These are phyloP conservation scores for Mycosphaerella sp. DNA, from an alignment of 2,329 filamentous ascomycete species.

Conservation along the genomic window DNA sequence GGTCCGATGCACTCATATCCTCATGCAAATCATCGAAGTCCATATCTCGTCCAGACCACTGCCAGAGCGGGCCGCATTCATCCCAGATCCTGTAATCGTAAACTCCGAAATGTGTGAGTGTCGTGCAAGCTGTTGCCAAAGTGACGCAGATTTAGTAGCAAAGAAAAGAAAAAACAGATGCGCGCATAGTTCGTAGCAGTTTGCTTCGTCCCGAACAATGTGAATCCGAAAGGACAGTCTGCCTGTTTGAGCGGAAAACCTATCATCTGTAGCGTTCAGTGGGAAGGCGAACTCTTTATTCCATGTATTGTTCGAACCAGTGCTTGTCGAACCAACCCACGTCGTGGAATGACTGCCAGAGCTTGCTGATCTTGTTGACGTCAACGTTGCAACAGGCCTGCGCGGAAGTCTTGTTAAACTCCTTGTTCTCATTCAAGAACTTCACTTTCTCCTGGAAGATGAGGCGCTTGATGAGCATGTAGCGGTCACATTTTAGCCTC, in stretches of 20 bases:
- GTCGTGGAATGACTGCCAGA: conserved; percentile 83
- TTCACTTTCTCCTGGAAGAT: conserved; percentile 76
- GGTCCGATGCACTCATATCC: not conserved
- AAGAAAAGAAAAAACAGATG: not conserved
- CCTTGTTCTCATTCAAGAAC: conserved; percentile 61
- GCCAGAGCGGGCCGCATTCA: not conserved
- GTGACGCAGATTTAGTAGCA: not conserved
- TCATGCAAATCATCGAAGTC: not conserved
- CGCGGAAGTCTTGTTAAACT: conserved; percentile 90
- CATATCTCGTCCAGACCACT: not conserved
- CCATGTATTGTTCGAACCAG: conserved; percentile 23
- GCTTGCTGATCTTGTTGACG: conserved; percentile 91
- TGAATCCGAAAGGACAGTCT: not conserved
- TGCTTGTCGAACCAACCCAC: conserved; percentile 32
- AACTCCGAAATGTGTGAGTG: not conserved
- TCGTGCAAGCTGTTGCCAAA: not conserved
- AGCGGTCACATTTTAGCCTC: conserved; percentile 78
- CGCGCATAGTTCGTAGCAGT: too few species aligned
- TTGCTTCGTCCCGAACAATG: not conserved
- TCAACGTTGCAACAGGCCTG: conserved; percentile 98
- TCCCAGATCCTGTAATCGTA: not conserved
- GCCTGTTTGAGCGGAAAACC: too few species aligned
- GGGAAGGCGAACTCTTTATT: conserved; percentile 1
- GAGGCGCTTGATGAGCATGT: conserved; percentile 85
- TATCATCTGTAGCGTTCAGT: not conserved